Base-by-base conservation (phyloP, 495 filamentous ascomycete species). In the Cercophora scortea region DNA sequence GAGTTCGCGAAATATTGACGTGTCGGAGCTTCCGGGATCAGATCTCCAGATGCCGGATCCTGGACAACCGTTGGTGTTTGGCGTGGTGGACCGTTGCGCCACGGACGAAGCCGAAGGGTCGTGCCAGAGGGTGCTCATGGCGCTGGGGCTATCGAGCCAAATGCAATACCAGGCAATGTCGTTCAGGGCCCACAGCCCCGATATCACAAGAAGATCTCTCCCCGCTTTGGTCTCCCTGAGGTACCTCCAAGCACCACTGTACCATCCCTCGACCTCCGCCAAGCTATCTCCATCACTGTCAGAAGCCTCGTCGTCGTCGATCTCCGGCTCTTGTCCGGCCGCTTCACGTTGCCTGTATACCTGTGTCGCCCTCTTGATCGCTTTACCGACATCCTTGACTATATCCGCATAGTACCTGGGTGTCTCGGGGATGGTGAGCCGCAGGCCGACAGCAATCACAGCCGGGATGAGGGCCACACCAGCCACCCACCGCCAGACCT, bases 351-450 rank as follows among this genome's bases (percentile, higher is more conserved):
- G 6, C 3, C 34, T n/a, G 51, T 58, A 54, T 5, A 58, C n/a
- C 38, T 51, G 18, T 13, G 32, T 40, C 13, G 48, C 46, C 9
- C 44, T 48, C 16, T 32, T 47, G 5, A 52, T 47, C 4, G 56
- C 64, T 50, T 59, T 60, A 7, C 44, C 40, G 10, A 47, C 42
- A 18, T 64, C 59, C n/a, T 47, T 18, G 6, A 49, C 36, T 33
- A 86, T 79, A 56, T 85, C 79, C 49, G 84, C 80, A 33, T 82
- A 85, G 61, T 85, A 87, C 19, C 83, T 79, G 36, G 81, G 82
- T 11, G 83, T 82, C 64, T 88, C 84, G 8, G 82, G 81, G 54
- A 88, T 86, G 25, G 83, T 84, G 5, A 87, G 68, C 33, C 84
- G 83, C 60, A 76, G 84, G 61, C 79, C 84, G 8, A 88, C 65